A percentile compares a stretch with the other conserved stretches of the same genome.
Evolutionary conservation across 345 rosid species (phyloP).

Genomic region (Syzygium jambos): DNA sequence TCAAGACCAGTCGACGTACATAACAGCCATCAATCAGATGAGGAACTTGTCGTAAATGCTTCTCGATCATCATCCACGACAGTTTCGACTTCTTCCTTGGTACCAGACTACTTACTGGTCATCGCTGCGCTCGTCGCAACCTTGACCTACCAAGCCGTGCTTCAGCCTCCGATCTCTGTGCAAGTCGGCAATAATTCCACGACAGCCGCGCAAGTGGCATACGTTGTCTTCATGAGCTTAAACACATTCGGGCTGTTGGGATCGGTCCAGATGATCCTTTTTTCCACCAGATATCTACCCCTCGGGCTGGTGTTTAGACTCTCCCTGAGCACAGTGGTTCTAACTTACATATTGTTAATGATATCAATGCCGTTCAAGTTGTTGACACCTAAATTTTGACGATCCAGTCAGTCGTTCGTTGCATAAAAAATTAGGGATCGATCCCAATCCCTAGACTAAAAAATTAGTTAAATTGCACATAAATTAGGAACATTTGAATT

Average conservation of each 20-base stretch:
- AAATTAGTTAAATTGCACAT: too few species aligned
- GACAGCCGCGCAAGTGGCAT: not conserved
- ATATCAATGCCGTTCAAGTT: not conserved
- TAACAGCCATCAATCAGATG: not conserved
- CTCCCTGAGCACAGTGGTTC: not conserved
- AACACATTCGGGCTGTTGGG: not conserved
- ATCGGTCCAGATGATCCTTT: not conserved
- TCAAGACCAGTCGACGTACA: not conserved
- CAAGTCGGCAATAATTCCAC: not conserved
- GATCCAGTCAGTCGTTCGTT: too few species aligned
- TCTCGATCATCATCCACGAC: not conserved
- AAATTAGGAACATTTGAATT: too few species aligned
- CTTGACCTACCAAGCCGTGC: too few species aligned
- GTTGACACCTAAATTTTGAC: too few species aligned
- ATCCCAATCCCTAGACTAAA: too few species aligned
- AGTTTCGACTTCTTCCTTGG: not conserved
- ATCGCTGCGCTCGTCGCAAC: accelerated
- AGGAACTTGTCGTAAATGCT: not conserved
- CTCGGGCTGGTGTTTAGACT: not conserved
- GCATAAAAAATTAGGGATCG: too few species aligned
- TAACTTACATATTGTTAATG: not conserved
- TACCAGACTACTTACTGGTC: too few species aligned
- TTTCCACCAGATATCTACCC: not conserved
- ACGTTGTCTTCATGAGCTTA: not conserved
- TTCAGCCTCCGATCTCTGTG: too few species aligned